These are phyloP conservation scores for Colletotrichum caudatum DNA, from an alignment of 2,329 filamentous ascomycete species.

Conservation along the genomic window DNA sequence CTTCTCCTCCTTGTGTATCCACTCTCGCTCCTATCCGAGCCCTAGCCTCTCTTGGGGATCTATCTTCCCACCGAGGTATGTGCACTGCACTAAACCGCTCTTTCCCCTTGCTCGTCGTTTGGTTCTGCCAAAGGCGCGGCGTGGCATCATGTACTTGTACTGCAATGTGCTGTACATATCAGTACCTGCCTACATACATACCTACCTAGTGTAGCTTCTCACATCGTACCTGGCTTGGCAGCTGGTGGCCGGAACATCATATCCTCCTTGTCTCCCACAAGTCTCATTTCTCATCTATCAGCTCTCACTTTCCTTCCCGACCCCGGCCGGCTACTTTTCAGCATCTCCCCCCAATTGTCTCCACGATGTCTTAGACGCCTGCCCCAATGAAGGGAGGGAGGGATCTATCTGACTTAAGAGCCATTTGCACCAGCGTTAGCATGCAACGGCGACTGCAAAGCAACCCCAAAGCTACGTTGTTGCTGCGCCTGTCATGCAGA, in stretches of 20 bases:
- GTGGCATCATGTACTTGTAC: background rate
- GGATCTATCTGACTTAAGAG: slow-evolving; percentile 4
- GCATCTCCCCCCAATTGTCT: background rate
- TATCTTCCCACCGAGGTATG: background rate
- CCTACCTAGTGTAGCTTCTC: too few relatives aligned
- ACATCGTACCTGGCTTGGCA: too few relatives aligned
- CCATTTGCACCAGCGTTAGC: background rate
- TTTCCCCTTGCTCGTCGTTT: slow-evolving; percentile 10
- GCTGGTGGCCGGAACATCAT: background rate
- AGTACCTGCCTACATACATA: background rate
- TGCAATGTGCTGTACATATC: background rate
- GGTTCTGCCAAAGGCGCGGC: background rate
- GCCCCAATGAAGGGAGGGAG: slow-evolving; percentile 6
- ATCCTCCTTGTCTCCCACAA: background rate
- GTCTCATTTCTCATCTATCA: slow-evolving; percentile 11
- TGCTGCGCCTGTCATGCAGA: slow-evolving; percentile 8
- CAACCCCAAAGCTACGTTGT: slow-evolving; percentile 2
- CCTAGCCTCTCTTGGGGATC: background rate
- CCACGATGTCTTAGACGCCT: slow-evolving; percentile 11
- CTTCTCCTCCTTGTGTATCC: background rate
- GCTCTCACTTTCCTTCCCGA: background rate
- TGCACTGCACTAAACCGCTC: slow-evolving; percentile 3
- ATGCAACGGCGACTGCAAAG: slow-evolving; percentile 8
- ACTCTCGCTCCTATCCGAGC: slow-evolving; percentile 1
- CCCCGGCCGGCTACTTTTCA: background rate